Evolutionary conservation across 2,329 filamentous ascomycete species (phyloP), one percentile per base, ranked within the genome.

Genomic region (Alternaria ethzedia): DNA sequence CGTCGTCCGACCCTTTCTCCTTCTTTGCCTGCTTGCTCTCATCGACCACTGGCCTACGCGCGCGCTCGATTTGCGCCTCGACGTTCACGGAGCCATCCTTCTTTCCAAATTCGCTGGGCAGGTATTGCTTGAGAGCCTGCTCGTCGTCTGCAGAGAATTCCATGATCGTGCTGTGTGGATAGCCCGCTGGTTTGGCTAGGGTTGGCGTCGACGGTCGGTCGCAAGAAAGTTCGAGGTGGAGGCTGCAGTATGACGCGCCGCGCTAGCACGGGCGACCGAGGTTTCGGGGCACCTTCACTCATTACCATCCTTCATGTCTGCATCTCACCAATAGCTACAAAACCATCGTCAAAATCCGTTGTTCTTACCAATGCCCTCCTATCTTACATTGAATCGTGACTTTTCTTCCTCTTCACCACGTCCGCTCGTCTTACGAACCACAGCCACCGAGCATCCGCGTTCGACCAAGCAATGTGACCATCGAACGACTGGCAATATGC

Each of bases 61-160:
- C 92, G 71, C 89, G 88, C 73, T 95, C 89, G 69, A 98, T 91
- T 81, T 97, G 94, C 60, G 90, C 90, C 57, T 89, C 87, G 67
- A 95, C 85, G 79, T 97, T 89, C 71, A 91, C 84, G 67, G 90
- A 88, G 71, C 88, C 90, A 41, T 89, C 86, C 78, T 91, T 91
- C 79, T 95, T 97, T 56, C 95, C 95, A 78, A 98, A 97, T 0
- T 92, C 88, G 3, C 89, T 85, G 0, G 95, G 94, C 64, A 97
- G 82, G 76, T 94, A 96, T 54, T 88, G 86, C 75, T 90, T 87
- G 85, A 95, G 87, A 44, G 90, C 89, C 67, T 93, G 90, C 75
- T 93, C 88, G 58, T 82, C 79, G 57, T 77, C 75, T 54, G 67
- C 72, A 54, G 75, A 77, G 59, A 78, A 75, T 17, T 74, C 69